Evolutionary conservation across 108 stramenopile genomes (phyloP).

Genomic region (Nitzschia sp.): DNA sequence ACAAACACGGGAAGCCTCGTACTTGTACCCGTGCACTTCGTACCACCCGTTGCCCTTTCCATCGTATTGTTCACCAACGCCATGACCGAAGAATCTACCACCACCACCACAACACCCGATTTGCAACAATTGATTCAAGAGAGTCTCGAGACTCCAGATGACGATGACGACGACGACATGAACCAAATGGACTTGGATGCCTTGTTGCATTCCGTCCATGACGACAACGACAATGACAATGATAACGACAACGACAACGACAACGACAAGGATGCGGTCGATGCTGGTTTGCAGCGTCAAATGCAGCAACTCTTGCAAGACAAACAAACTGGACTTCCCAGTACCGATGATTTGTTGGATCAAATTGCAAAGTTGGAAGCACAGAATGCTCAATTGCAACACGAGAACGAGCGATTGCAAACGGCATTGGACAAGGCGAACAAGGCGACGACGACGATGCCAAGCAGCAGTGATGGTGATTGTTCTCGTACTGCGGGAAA

Average conservation of each 20-base stretch:
- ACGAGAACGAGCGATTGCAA: not conserved
- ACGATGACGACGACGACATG: constrained; percentile 3
- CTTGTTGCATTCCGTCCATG: not conserved
- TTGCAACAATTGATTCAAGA: constrained; percentile 1
- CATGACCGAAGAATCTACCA: not conserved
- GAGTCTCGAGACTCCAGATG: not conserved
- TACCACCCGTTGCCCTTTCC: too few relatives aligned
- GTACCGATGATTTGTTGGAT: constrained; percentile 14
- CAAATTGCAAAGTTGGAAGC: constrained; percentile 15
- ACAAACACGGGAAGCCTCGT: too few relatives aligned
- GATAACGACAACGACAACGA: not conserved
- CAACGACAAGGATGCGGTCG: not conserved
- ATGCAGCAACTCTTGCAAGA: not conserved
- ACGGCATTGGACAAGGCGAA: not conserved
- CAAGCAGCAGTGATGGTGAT: too few relatives aligned
- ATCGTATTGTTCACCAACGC: too few relatives aligned
- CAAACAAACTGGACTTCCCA: not conserved
- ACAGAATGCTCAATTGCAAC: constrained; percentile 2
- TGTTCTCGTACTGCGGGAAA: too few relatives aligned
- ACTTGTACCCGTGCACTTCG: too few relatives aligned
- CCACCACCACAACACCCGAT: not conserved
- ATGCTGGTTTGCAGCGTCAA: too few relatives aligned
- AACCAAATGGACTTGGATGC: not conserved
- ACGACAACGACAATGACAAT: constrained; percentile 1
- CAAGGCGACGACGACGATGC: not conserved